Conservation (phyloP, 1,139 yeast species). For the Debaryomycetaceae sp. region DNA sequence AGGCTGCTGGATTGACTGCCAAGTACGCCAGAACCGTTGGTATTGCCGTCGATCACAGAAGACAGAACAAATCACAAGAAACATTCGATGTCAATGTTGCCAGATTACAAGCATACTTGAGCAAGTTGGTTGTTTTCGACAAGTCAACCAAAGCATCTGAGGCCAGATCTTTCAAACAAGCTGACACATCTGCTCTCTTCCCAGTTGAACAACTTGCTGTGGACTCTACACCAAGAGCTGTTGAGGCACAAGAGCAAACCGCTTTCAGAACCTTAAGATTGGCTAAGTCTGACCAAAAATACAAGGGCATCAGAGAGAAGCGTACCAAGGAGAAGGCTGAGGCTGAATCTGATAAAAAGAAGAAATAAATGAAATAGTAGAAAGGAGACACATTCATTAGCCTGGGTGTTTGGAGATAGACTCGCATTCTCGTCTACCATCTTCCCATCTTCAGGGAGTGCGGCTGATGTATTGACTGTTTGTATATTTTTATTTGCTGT, state of each 20-base stretch:
- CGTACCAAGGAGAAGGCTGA: constrained; percentile 96
- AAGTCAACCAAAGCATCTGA: constrained; percentile 78
- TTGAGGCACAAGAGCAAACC: constrained; percentile 76
- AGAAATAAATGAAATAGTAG: constrained; percentile 55
- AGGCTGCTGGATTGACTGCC: constrained; percentile 95
- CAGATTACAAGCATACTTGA: constrained; percentile 94
- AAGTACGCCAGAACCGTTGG: constrained; percentile 98
- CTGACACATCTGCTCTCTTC: constrained; percentile 78
- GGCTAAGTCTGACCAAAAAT: constrained; percentile 92
- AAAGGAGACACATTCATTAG: not conserved
- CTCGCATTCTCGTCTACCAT: not conserved
- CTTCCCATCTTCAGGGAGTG: not conserved
- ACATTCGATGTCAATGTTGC: constrained; percentile 91
- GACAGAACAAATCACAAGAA: constrained; percentile 97
- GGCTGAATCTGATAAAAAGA: constrained; percentile 97
- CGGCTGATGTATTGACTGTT: not conserved
- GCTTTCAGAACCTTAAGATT: constrained; percentile 95
- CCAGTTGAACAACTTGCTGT: constrained; percentile 80
- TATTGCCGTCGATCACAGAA: constrained; percentile 99
- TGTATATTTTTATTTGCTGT: constrained; percentile 4
- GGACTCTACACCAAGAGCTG: constrained; percentile 86
- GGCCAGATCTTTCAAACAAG: constrained; percentile 68
- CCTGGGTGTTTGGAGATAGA: not conserved
- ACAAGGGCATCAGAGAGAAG: constrained; percentile 95
- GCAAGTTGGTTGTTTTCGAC: constrained; percentile 95